Base-by-base conservation (phyloP, 164 flowering plant genomes). In the Dillenia suffruticosa region DNA sequence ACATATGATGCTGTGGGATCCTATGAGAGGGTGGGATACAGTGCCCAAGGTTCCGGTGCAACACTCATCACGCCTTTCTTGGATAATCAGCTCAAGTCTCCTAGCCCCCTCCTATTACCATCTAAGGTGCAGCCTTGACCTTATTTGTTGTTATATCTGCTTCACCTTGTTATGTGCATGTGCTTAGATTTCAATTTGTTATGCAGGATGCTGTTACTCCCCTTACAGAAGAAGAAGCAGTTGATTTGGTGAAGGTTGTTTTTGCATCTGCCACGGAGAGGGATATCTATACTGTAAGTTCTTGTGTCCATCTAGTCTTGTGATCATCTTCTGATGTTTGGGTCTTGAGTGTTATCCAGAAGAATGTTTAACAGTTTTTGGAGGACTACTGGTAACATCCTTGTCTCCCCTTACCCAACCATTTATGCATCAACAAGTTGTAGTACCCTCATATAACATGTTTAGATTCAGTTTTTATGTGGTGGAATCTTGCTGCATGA, bases 1-100 rank as follows among this genome's bases (percentile, higher is more conserved):
- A 92, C 99, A 16, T 95, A 95, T 67, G 99, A 95, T 78, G 99
- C 99, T 46, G 99, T 95, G 61, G 99, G 99, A 43, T 92, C 99
- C 59, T 92, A 92, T 72, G 99, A 95, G 74, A 81, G 86, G 78
- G 97, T 92, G 61, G 99, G 97, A 62, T 95, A 90, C 70, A 84
- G 97, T 53, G 61, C 97, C 60, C 99, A 95, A 65, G 99, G 99
- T 59, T 90, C 97, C 69, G 99, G 99, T 63, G 65, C 94, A 24
- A 86, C 89, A 5, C 96, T 95, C 52, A 90, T 95, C 65, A 95
- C 77, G 65, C 99, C 99, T 32, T 90, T 90, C 45, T 74, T 95
- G 75, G 97, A 95, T 70, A 92, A 95, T 79, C 95, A 92, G 63
- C 76, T 95, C 64, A 95, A 92, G 73, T 88, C 99, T 53, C 98